Evolutionary conservation across 306 rosid species (phyloP).

Genomic region (Trifolium dubium): DNA sequence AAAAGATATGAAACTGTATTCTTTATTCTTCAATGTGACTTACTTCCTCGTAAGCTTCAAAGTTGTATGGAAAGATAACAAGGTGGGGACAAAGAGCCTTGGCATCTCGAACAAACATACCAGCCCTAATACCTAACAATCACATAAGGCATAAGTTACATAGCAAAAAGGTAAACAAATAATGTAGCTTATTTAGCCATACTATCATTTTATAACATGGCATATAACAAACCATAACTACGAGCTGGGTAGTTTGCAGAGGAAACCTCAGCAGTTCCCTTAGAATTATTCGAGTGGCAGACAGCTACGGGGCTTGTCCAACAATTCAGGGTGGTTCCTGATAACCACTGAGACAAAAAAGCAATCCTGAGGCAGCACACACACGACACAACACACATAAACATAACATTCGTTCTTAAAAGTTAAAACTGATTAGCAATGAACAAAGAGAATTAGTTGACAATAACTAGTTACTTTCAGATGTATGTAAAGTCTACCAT

Average conservation of each 20-base stretch:
- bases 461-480: constrained; percentile 33
- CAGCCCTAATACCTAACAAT: constrained; percentile 81
- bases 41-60: constrained; percentile 95
- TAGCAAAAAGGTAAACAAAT: constrained; percentile 28
- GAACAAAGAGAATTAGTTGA: constrained; percentile 31
- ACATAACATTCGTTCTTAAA: constrained; percentile 16
- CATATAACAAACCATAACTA: constrained; percentile 67
- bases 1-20: constrained; percentile 1
- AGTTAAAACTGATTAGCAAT: constrained; percentile 43
- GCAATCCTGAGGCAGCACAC: constrained; percentile 76
- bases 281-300: constrained; percentile 86
- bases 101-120: constrained; percentile 92
- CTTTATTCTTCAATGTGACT: constrained; percentile 35
- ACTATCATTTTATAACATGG: constrained; percentile 30
- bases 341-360: constrained; percentile 92
- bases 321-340: constrained; percentile 65
- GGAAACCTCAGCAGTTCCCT: constrained; percentile 95
- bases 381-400: constrained; percentile 20
- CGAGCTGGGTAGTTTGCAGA: constrained; percentile 99
- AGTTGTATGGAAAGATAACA: constrained; percentile 80
- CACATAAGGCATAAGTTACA: constrained; percentile 28
- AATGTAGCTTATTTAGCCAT: constrained; percentile 19
- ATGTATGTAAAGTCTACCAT: constrained; percentile 60
- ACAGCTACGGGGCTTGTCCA: constrained; percentile 89
- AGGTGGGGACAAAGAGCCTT: constrained; percentile 83